Base-by-base conservation (phyloP, 1,284 basidiomycete species). In the Pyrrhoderma lamaoense region DNA sequence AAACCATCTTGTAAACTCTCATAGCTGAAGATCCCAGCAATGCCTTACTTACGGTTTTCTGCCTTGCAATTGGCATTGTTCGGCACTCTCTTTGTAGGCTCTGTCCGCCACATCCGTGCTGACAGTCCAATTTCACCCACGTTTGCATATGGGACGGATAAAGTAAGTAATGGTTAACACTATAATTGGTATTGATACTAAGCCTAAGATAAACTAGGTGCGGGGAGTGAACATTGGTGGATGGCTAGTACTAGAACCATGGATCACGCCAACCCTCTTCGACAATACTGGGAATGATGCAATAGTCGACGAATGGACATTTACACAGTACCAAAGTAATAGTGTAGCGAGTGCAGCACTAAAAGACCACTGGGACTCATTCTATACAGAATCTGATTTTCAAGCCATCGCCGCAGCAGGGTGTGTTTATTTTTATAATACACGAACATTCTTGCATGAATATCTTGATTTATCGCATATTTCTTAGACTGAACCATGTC, bases 271-370 rank as follows among this genome's bases (percentile, higher is more conserved):
- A 13, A 85, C 82, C 45, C 64, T 94, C 14, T 97, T 93, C 61
- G 85, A 90, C 57, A 72, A 76, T 61, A 90, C 89, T 0, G 82
- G 75, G 27, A 84, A 90, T 64, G 59, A 67, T 19, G 69, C 64
- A 42, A 87, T 83, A 53, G 66, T 93, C 52, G 91, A 94, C 64
- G 90, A 96, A 67, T 96, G 78, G 72, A 95, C 93, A 0, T 93
- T 89, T 59, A 76, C 82, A 39, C 74, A 80, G 60, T 75, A 75
- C 56, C 82, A 87, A 58, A 64, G 75, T 59, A 61, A 63, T 16
- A 59, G 65, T 40, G 75, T 68, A 0, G 87, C 85, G 0, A 62
- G 63, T 14, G 59, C 61, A 22, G 67, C 64, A n/a, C 72, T 91
- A 18, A 68, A 73, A 56, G 68, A 74, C 38, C 91, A 93, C 62